Conservation (phyloP, 306 rosid species). For the Gastrolobium villosum region DNA sequence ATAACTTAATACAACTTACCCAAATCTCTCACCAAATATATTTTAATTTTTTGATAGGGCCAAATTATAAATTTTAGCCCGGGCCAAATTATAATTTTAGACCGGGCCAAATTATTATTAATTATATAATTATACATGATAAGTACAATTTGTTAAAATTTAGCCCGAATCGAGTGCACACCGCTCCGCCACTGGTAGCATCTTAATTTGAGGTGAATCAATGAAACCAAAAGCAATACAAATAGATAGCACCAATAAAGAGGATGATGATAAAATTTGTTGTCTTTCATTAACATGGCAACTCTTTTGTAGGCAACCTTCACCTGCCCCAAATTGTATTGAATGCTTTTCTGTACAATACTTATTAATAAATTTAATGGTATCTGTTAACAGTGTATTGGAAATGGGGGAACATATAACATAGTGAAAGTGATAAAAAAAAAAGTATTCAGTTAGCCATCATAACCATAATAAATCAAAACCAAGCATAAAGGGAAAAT, state of each 20-base stretch:
- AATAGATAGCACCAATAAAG: conserved; percentile 2
- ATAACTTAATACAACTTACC: too few species aligned
- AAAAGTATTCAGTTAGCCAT: not conserved
- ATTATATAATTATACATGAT: too few species aligned
- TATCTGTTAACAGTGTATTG: not conserved
- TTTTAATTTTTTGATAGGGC: too few species aligned
- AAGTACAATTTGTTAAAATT: too few species aligned
- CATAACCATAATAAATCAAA: not conserved
- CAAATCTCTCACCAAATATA: too few species aligned
- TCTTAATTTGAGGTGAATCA: conserved; percentile 9
- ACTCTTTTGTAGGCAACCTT: not conserved
- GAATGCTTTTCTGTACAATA: not conserved
- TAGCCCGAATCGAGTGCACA: too few species aligned
- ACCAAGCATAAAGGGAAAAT: not conserved
- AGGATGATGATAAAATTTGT: not conserved
- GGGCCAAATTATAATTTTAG: too few species aligned
- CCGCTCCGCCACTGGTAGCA: too few species aligned
- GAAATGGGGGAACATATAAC: conserved; percentile 3
- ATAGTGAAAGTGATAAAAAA: not conserved
- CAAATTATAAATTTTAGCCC: too few species aligned
- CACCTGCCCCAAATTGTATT: conserved; percentile 24
- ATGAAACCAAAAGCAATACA: not conserved
- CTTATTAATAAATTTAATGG: not conserved
- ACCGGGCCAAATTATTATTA: too few species aligned
- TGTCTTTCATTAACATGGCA: not conserved